Conservation (phyloP, 768 basidiomycete species). For the Rhizopogon vulgaris region DNA sequence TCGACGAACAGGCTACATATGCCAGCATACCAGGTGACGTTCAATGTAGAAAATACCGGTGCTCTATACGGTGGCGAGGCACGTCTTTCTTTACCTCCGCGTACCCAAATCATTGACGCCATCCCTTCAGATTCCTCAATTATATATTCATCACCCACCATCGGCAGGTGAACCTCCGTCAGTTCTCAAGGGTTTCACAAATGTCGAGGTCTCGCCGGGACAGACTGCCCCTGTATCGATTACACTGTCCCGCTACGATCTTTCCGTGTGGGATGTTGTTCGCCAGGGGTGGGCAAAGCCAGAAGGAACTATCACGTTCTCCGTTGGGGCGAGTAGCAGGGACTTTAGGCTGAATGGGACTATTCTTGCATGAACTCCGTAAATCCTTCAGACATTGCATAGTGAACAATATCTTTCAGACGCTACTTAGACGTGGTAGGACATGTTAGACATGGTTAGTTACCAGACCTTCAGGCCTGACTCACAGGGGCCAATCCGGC, state of each 20-base stretch:
- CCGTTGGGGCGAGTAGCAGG: constrained; percentile 65
- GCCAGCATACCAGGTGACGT: constrained; percentile 56
- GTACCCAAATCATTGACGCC: background rate
- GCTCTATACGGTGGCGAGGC: constrained; percentile 55
- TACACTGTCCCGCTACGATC: constrained; percentile 59
- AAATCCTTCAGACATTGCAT: background rate
- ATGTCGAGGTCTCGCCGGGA: constrained; percentile 45
- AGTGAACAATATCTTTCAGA: background rate
- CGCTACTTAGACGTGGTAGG: background rate
- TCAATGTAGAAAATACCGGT: constrained; percentile 64
- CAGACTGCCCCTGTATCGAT: constrained; percentile 43
- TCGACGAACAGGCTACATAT: constrained; percentile 49
- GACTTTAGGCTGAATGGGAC: constrained; percentile 49
- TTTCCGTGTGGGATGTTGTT: constrained; percentile 72
- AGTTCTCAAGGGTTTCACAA: constrained; percentile 63
- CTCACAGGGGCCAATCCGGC: no score
- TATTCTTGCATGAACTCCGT: constrained; percentile 11
- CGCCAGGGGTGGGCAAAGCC: constrained; percentile 75
- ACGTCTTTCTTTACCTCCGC: background rate
- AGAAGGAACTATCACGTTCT: constrained; percentile 52
- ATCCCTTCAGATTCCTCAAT: constrained; percentile 53
- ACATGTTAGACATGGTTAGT: no score
- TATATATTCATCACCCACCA: constrained; percentile 65
- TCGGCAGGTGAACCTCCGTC: constrained; percentile 67
- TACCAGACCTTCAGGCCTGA: no score